Evolutionary conservation across 2,329 filamentous ascomycete genomes (phyloP), one percentile per base, ranked within the genome.

Genomic region (Taxawa tesnikishii): DNA sequence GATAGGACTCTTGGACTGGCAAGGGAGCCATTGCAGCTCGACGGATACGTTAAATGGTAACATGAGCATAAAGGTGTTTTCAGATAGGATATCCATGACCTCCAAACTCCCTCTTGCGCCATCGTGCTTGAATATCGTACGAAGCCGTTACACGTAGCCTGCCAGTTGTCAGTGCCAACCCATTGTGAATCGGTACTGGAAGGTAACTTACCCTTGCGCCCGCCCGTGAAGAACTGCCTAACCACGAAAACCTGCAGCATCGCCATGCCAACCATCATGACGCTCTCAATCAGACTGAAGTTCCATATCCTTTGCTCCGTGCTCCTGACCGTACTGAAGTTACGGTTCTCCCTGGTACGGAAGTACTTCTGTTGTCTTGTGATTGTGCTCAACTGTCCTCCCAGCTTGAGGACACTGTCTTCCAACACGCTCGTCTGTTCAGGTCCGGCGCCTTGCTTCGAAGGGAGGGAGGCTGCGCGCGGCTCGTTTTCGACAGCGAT

Each of bases 301-400:
- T 94, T 96, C 65, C 94, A 85, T 50, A 98, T 98, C 42, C 90
- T 73, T 55, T 75, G 75, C 68, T 98, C 90, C 25, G 90, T 98
- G 63, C 87, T 94, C 57, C 83, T 73, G 48, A 98, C 90, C 7
- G 90, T 98, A 64, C 83, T 92, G 63, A 98, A 96, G 64, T 98
- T 98, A 40, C 90, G 75, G 70, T 98, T 98, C 69, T 98, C 90
- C 44, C 90, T 78, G 3, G 90, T 98, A 41, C 92, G 82, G 76
- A 98, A 98, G 68, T 98, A 98, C 59, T 98, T 98, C 54, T 98
- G 90, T 66, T 94, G 94, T 51, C 90, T 75, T 26, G 83, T 85
- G 53, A 98, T 90, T 40, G 87, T 94, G 10, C 85, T 94, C 31
- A 98, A 66, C 54, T 93, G 84, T 42, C 83, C 79, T 9, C 85